Percentiles rank a stretch among this genome's conserved stretches.
Evolutionary conservation across 345 rosid species (phyloP).

Genomic region (Aurinia saxatilis): DNA sequence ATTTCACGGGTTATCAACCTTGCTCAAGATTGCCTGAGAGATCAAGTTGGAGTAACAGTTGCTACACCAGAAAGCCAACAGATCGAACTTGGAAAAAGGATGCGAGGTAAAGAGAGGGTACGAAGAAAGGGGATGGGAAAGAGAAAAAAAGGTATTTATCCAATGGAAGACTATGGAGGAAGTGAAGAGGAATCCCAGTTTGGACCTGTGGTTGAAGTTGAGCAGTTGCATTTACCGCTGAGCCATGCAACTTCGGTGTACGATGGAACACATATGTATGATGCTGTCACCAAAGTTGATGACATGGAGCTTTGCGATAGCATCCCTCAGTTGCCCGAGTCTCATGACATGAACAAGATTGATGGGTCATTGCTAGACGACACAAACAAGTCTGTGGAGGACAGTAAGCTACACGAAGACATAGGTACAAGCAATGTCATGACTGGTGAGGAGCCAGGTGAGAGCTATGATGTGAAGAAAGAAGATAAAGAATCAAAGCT

Average conservation of each 20-base stretch:
- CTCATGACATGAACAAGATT: slow-evolving; percentile 28
- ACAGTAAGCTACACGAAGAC: slow-evolving; percentile 22
- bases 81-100: slow-evolving; percentile 59
- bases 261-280: slow-evolving; percentile 36
- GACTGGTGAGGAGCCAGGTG: slow-evolving; percentile 13
- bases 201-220: slow-evolving; percentile 47
- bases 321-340: slow-evolving; percentile 24
- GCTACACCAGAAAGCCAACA: slow-evolving; percentile 27
- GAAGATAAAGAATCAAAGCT: slow-evolving; percentile 34
- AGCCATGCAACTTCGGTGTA: slow-evolving; percentile 30
- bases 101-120: slow-evolving; percentile 72
- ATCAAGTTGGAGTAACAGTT: slow-evolving; percentile 50
- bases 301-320: slow-evolving; percentile 37
- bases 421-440: slow-evolving; percentile 18
- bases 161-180: slow-evolving; percentile 43
- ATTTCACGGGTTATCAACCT: slow-evolving; percentile 63
- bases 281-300: slow-evolving; percentile 33
- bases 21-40: slow-evolving; percentile 78
- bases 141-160: slow-evolving; percentile 56
- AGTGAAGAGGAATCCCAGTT: slow-evolving; percentile 53
- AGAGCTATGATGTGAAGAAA: slow-evolving; percentile 31
- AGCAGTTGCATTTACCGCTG: slow-evolving; percentile 36
- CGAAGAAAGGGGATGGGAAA: slow-evolving; percentile 68
- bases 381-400: slow-evolving; percentile 23
- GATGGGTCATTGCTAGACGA: slow-evolving; percentile 27